These are phyloP conservation scores for Gossypium trilobum DNA, from an alignment of 441 rosid genomes.

Conservation along the genomic window DNA sequence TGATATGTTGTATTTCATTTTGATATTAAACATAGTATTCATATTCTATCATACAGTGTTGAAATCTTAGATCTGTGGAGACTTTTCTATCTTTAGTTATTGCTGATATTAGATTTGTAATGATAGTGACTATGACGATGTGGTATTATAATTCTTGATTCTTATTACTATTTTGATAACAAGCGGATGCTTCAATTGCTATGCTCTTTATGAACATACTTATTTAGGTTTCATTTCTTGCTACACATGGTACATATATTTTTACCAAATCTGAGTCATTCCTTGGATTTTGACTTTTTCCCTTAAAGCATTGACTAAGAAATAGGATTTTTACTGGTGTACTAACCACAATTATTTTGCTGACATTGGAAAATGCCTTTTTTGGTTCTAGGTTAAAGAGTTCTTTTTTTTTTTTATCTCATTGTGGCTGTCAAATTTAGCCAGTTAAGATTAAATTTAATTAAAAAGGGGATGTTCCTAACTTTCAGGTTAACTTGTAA, in stretches of 20 bases:
- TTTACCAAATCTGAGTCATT: background rate
- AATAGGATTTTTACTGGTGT: background rate
- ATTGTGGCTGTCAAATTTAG: background rate
- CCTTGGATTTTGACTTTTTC: background rate
- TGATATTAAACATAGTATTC: background rate
- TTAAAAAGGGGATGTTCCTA: background rate
- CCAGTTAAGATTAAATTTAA: background rate
- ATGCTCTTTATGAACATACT: background rate
- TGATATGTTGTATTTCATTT: background rate
- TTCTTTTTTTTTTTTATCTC: background rate
- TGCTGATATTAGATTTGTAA: background rate
- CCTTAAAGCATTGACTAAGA: background rate
- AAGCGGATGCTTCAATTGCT: background rate
- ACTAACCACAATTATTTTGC: background rate
- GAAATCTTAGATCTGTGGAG: background rate
- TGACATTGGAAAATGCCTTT: background rate
- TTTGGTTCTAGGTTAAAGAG: background rate
- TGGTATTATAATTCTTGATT: background rate
- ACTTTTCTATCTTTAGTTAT: background rate
- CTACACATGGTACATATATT: background rate
- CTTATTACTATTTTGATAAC: background rate
- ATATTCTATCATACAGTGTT: background rate
- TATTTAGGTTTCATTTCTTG: conserved; percentile 1
- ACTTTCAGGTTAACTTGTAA: background rate
- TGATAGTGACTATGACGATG: background rate